Conservation (phyloP, 768 basidiomycete species). For the Xanthoconium stramineum region DNA sequence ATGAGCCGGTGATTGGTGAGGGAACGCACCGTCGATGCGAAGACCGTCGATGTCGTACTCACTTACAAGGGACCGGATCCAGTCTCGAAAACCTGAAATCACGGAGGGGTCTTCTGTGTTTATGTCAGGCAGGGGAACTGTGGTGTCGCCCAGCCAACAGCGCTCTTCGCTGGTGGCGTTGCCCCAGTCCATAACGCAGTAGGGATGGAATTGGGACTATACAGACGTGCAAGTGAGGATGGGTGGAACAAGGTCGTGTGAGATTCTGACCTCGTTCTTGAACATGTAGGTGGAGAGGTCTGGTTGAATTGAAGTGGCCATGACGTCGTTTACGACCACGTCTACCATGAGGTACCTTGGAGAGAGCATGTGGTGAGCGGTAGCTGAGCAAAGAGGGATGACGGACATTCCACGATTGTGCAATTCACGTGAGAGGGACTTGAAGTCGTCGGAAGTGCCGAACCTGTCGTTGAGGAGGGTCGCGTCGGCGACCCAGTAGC, state of each 20-base stretch:
- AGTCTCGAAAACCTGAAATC: constrained; percentile 56
- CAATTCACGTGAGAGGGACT: constrained; percentile 58
- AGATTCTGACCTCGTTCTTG: constrained; percentile 49
- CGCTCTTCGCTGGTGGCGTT: constrained; percentile 68
- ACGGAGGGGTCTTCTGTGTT: constrained; percentile 71
- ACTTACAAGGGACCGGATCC: constrained; percentile 66
- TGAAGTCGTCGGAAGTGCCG: constrained; percentile 71
- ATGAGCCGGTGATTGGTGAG: neutral
- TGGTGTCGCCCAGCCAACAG: constrained; percentile 82
- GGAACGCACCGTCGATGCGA: constrained; percentile 64
- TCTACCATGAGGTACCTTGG: constrained; percentile 80
- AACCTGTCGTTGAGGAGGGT: constrained; percentile 65
- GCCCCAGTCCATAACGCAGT: constrained; percentile 69
- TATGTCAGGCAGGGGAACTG: constrained; percentile 73
- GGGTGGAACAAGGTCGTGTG: neutral
- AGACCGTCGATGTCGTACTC: constrained; percentile 83
- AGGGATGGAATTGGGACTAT: constrained; percentile 71
- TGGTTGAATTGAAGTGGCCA: constrained; percentile 60
- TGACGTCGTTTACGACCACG: constrained; percentile 83
- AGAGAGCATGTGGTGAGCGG: neutral
- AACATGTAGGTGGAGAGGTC: constrained; percentile 68
- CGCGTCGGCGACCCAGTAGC: constrained; percentile 78
- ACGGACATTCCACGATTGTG: constrained; percentile 70
- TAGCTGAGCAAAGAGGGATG: neutral
- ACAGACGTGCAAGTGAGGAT: constrained; percentile 3